phyloP scores from a whole-genome alignment of 2,329 filamentous ascomycete species.

The Nannizziopsis arthrosporioides region DNA sequence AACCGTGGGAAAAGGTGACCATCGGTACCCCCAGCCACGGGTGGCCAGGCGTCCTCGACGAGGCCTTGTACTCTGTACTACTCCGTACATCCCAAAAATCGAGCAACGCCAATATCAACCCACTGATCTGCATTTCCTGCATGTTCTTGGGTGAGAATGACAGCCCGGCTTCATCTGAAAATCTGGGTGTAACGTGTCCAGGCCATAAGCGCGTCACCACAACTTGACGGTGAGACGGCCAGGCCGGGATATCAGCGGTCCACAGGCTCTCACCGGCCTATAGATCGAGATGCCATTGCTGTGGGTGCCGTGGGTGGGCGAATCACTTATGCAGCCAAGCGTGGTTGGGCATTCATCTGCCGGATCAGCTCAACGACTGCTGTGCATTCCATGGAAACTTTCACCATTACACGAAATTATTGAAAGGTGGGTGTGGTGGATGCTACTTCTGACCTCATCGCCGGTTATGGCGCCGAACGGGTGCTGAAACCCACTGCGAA shows the following conservation, averaged over 20 bases:
- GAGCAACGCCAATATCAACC: background rate
- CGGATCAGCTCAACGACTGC: background rate
- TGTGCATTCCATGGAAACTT: no score
- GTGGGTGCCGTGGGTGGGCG: background rate
- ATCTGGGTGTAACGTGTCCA: slow-evolving; percentile 6
- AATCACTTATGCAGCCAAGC: background rate
- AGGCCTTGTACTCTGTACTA: no score
- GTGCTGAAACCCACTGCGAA: no score
- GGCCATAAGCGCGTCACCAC: slow-evolving; percentile 7
- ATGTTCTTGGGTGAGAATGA: background rate
- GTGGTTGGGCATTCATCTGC: slow-evolving; percentile 4
- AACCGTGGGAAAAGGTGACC: no score
- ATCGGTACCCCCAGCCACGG: no score
- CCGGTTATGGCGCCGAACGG: no score
- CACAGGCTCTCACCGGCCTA: background rate
- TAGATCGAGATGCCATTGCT: background rate
- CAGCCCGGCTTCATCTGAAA: background rate
- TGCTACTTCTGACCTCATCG: no score
- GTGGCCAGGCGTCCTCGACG: no score
- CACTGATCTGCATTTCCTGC: background rate
- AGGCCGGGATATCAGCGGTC: slow-evolving; percentile 7
- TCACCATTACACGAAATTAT: no score
- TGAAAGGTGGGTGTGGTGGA: no score
- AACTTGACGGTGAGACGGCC: slow-evolving; percentile 8
- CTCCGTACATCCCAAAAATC: no score